Conservation (phyloP, 2,329 filamentous ascomycete species). For the Xylaria hypoxylon region DNA sequence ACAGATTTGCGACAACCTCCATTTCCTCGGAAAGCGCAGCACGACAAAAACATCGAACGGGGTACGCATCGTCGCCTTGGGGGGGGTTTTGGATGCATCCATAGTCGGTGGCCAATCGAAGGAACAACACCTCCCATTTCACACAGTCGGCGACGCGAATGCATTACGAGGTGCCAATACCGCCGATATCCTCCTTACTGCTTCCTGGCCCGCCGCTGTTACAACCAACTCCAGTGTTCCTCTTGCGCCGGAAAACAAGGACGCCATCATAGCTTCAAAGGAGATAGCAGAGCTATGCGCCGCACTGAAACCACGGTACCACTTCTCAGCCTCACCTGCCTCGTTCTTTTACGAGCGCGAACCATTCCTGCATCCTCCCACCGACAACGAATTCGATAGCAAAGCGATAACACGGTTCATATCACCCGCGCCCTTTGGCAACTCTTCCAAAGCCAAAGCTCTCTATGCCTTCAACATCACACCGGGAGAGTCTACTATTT, state of each 20-base stretch:
- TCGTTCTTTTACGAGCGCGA: constrained; percentile 88
- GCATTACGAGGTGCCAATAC: constrained; percentile 79
- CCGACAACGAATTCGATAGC: constrained; percentile 59
- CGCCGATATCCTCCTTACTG: constrained; percentile 88
- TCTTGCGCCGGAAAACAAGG: constrained; percentile 65
- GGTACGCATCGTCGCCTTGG: constrained; percentile 86
- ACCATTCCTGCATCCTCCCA: constrained; percentile 80
- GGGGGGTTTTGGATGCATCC: constrained; percentile 75
- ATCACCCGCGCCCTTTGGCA: constrained; percentile 83
- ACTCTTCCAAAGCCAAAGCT: constrained; percentile 80
- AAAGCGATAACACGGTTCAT: constrained; percentile 86
- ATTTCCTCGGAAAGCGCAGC: constrained; percentile 87
- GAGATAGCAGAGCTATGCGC: constrained; percentile 83
- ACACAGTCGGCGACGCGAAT: constrained; percentile 81
- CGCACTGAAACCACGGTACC: constrained; percentile 88
- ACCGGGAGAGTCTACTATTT: constrained; percentile 67
- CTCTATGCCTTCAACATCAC: constrained; percentile 83
- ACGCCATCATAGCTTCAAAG: constrained; percentile 66
- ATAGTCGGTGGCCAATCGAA: constrained; percentile 72
- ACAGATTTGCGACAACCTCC: constrained; percentile 86
- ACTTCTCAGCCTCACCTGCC: constrained; percentile 77
- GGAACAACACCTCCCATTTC: constrained; percentile 80
- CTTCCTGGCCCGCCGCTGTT: constrained; percentile 83
- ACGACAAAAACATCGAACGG: constrained; percentile 91
- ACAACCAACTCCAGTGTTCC: constrained; percentile 74